Percentiles rank a stretch among this genome's conserved stretches.
Evolutionary conservation across 2,329 filamentous ascomycete species (phyloP).

Genomic region (Aureobasidium mangrovei): DNA sequence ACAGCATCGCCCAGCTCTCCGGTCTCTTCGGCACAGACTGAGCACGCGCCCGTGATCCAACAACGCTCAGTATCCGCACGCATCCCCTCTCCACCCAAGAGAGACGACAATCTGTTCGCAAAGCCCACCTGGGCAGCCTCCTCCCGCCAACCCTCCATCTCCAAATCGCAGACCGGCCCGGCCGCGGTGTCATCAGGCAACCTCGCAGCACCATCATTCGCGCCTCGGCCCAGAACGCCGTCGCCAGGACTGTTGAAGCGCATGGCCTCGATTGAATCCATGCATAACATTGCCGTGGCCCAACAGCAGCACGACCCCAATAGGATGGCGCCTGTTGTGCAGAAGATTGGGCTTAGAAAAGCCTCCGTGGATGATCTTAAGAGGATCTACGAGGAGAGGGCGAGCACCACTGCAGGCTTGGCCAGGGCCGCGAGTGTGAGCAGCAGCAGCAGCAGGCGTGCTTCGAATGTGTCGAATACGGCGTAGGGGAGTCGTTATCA

Average conservation of each 20-base stretch:
- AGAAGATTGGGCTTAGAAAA: slow-evolving; percentile 34
- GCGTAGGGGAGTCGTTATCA: not conserved
- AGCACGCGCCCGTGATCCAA: not conserved
- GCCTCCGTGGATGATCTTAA: slow-evolving; percentile 40
- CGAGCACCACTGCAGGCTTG: slow-evolving; percentile 27
- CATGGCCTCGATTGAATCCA: slow-evolving; percentile 37
- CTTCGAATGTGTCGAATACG: no score
- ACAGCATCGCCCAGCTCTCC: slow-evolving; percentile 9
- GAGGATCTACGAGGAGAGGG: slow-evolving; percentile 40
- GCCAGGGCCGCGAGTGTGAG: slow-evolving; percentile 7
- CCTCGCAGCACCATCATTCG: not conserved
- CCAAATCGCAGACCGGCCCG: not conserved
- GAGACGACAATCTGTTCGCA: slow-evolving; percentile 12
- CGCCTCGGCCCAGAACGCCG: slow-evolving; percentile 25
- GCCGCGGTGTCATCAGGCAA: no score
- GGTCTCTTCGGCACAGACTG: slow-evolving; percentile 4
- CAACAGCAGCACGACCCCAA: not conserved
- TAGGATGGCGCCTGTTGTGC: not conserved
- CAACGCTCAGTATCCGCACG: slow-evolving; percentile 15
- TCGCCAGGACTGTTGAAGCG: slow-evolving; percentile 37
- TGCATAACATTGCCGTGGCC: not conserved
- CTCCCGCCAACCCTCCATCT: slow-evolving; percentile 11
- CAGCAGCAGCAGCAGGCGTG: not conserved
- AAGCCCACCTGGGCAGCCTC: slow-evolving; percentile 17
- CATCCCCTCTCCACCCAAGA: slow-evolving; percentile 1